phyloP scores from a whole-genome alignment of 805 yeast species.

The Ogataea paradorogensis region DNA sequence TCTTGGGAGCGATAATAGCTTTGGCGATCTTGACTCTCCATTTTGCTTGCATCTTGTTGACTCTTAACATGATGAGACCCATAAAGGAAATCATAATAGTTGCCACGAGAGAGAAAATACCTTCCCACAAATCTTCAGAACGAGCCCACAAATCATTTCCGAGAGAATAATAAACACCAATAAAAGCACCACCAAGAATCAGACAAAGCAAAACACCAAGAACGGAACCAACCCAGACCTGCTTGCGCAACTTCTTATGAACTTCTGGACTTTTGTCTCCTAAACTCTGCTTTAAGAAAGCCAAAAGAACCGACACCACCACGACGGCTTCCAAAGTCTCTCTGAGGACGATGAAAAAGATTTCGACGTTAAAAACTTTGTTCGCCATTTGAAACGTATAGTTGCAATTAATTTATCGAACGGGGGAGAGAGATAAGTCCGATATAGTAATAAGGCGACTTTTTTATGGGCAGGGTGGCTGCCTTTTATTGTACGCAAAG shows the following conservation, averaged over 20 bases:
- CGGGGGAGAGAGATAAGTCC: slow-evolving; percentile 13
- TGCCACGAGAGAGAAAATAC: slow-evolving; percentile 88
- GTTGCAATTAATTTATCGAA: slow-evolving; percentile 4
- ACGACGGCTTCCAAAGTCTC: slow-evolving; percentile 92
- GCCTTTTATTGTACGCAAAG: background rate
- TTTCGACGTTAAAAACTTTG: slow-evolving; percentile 62
- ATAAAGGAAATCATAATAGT: slow-evolving; percentile 82
- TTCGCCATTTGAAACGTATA: slow-evolving; percentile 23
- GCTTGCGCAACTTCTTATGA: slow-evolving; percentile 65
- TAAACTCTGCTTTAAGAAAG: slow-evolving; percentile 87
- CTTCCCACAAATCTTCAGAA: slow-evolving; percentile 97
- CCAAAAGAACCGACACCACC: slow-evolving; percentile 85
- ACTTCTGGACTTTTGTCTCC: slow-evolving; percentile 44
- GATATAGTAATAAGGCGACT: slow-evolving; percentile 1
- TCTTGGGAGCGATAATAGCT: slow-evolving; percentile 65
- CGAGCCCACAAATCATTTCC: slow-evolving; percentile 80
- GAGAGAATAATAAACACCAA: slow-evolving; percentile 85
- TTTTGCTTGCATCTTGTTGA: slow-evolving; percentile 94
- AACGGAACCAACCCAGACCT: slow-evolving; percentile 83
- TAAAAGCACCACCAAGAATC: slow-evolving; percentile 85
- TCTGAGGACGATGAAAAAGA: slow-evolving; percentile 89
- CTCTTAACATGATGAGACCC: slow-evolving; percentile 96
- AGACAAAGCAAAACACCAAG: slow-evolving; percentile 77
- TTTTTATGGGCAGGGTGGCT: background rate
- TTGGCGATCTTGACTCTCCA: slow-evolving; percentile 94